phyloP scores from a whole-genome alignment of 192 early-diverging fungal genomes.

The Coemansia sp. region DNA sequence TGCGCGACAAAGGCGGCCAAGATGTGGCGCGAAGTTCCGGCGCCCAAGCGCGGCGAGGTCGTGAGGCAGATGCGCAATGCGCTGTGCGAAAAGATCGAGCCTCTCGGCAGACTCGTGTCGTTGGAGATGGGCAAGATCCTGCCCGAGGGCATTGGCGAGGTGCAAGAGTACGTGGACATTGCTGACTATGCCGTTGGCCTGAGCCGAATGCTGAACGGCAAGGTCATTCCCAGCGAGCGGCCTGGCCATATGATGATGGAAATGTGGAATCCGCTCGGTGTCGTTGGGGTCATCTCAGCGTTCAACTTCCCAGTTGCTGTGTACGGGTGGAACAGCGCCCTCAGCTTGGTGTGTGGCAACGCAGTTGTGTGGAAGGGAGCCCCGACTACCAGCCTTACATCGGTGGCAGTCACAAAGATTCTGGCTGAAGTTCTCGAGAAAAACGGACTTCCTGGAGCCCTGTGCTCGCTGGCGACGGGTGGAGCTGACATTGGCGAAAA shows the following conservation, averaged over 20 bases:
- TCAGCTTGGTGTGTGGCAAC: conserved; percentile 88
- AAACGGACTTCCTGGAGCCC: conserved; percentile 75
- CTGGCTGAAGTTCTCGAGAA: conserved; percentile 75
- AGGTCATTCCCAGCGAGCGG: conserved; percentile 82
- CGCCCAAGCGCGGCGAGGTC: conserved; percentile 85
- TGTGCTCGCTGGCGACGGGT: conserved; percentile 82
- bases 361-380: conserved; percentile 88
- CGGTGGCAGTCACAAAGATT: conserved; percentile 88
- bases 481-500: conserved; percentile 80
- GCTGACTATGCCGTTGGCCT: conserved; percentile 89
- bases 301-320: conserved; percentile 94
- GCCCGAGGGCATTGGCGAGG: conserved; percentile 89
- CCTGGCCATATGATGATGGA: conserved; percentile 96
- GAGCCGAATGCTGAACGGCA: conserved; percentile 73
- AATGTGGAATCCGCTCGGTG: conserved; percentile 91
- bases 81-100: conserved; percentile 68
- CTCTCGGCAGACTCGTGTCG: conserved; percentile 81
- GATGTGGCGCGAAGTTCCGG: conserved; percentile 69
- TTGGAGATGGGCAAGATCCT: conserved; percentile 96
- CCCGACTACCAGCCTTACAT: conserved; percentile 70
- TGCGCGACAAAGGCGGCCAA: conserved; percentile 62
- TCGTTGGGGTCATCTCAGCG: conserved; percentile 89
- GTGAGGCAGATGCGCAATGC: conserved; percentile 86
- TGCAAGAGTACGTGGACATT: conserved; percentile 97
- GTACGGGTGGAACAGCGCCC: conserved; percentile 92